Base-by-base conservation (phyloP, 192 early-diverging fungal genomes). In the Podila epigama region DNA sequence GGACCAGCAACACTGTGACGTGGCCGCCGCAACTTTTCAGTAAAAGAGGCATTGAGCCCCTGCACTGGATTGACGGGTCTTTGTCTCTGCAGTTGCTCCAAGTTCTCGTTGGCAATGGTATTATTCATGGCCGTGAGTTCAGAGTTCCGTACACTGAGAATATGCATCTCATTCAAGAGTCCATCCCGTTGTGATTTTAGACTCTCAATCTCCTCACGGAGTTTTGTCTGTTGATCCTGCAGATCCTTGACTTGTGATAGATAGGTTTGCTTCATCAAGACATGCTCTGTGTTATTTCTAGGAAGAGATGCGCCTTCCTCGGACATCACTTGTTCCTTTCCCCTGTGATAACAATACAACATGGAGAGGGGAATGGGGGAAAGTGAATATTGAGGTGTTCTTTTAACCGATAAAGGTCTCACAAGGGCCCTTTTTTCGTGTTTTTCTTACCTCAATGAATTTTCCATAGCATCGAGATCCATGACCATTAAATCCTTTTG, bases 71-170 rank as follows among this genome's bases (percentile, higher is more conserved):
- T n/a, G n/a, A 10, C 22, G 51, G 25, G 48, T 57, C 18, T 51
- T 60, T 4, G 25, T 32, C 16, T 70, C 69, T 27, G 34, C n/a
- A n/a, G 12, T 13, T 58, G 60, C 15, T 33, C 42, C 37, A 65
- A 62, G 51, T 69, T 58, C 25, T 79, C 69, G 44, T 66, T 61
- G 15, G 69, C 68, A 25, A 86, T 51, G 33, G 84, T 83, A 59
- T 86, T 84, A 51, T 86, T 85, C 60, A 85, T 79, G 18, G 58
- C 64, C 12, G 75, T 62, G 5, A 87, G 63, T 42, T 85, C 83
- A 10, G 80, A 65, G 59, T 87, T 85, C 48, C 81, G 81, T 16
- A 73, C 75, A 32, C 81, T 87, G 1, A 87, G 60, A 22, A 73
- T 69, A 32, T 75, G 65, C 61, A 69, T 81, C 28, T 87, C 85